These are phyloP conservation scores for Prunus persica DNA, from an alignment of 306 rosid species.

Conservation along the genomic window Prunus_persica_NCBIv2 NC_034009.1:43225001-43225500, in stretches of 20 bases:
- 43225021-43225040: not conserved
- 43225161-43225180: not conserved
- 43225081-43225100: not conserved
- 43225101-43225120: not conserved
- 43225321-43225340: not conserved
- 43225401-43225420: not conserved
- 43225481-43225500: not conserved
- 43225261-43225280: not conserved
- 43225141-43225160: not conserved
- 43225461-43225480: not conserved
- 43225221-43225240: not conserved
- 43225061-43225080: not conserved
- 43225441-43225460: not conserved
- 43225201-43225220: not conserved
- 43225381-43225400: not conserved
- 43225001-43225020: not conserved
- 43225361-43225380: not conserved
- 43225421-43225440: not conserved
- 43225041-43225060: not conserved
- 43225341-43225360: not conserved
- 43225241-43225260: not conserved
- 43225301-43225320: not conserved
- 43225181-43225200: not conserved
- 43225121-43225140: not conserved
- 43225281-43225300: not conserved